Evolutionary conservation across 2,329 filamentous ascomycete genomes (phyloP).

Genomic region (Rhinocladiella similis): DNA sequence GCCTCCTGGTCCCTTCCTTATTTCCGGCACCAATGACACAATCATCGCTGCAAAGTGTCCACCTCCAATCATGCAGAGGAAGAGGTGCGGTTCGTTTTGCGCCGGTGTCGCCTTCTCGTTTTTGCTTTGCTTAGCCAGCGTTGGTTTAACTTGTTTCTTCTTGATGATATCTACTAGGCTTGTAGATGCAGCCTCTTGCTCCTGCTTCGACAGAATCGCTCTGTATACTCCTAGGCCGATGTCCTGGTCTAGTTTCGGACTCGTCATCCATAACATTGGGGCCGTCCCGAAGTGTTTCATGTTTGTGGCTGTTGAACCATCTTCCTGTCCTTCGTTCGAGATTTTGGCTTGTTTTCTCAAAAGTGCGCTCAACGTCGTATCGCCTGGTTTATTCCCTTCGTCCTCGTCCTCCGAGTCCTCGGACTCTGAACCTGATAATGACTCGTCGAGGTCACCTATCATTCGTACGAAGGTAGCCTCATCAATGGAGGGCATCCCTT

Average conservation of each 20-base stretch:
- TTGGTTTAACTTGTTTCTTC: constrained; percentile 74
- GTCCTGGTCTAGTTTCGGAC: constrained; percentile 71
- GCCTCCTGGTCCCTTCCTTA: constrained; percentile 67
- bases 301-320: constrained; percentile 48
- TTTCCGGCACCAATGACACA: constrained; percentile 79
- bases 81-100: constrained; percentile 75
- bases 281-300: constrained; percentile 63
- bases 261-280: constrained; percentile 83
- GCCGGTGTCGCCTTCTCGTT: constrained; percentile 35
- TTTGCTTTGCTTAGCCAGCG: constrained; percentile 40
- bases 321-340: constrained; percentile 52
- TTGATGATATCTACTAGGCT: constrained; percentile 68
- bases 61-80: constrained; percentile 97
- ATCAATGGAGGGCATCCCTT: constrained; percentile 68
- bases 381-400: constrained; percentile 51
- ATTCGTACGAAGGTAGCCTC: constrained; percentile 86
- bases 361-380: constrained; percentile 72
- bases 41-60: constrained; percentile 98
- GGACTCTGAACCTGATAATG: constrained; percentile 75
- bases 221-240: constrained; percentile 84
- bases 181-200: constrained; percentile 63
- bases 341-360: constrained; percentile 81
- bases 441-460: constrained; percentile 84
- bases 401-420: constrained; percentile 66
- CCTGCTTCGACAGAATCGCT: constrained; percentile 71